Base-by-base conservation (phyloP, 768 basidiomycete species). In the Rhizopogon salebrosus region DNA sequence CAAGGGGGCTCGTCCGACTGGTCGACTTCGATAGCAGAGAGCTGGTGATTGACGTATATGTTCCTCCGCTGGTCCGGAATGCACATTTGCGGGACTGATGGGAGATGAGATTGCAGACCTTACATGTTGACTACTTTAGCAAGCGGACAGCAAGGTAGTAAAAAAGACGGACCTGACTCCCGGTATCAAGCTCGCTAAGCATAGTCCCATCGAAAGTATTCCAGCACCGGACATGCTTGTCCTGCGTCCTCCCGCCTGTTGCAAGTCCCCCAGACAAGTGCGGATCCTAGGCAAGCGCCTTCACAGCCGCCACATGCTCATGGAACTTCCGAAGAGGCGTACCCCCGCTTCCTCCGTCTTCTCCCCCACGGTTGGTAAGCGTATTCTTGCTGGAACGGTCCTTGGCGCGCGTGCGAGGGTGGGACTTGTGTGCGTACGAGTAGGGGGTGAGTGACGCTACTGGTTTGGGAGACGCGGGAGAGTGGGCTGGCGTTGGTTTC, bases 141-240 rank as follows among this genome's bases (percentile, higher is more conserved):
- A 1, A 20, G 13, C 3, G 4, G 13, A 31, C 18, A 4, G 10
- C 31, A 3, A 11, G 4, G 11, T 2, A 39, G 29, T 0, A 29
- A 9, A 37, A n/a, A 49, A 6, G 23, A 38, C 49, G 61, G 54
- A 95, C 95, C 80, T 99, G 95, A 56, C 89, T 92, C 4, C 97
- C 97, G 0, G 97, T 98, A 68, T 98, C 95, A 43, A 94, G 76
- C 65, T 93, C 87, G 55, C 80, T 84, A 54, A 97, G 74, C 82
- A 95, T 80, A 22, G 79, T 81, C 27, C 95, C 97, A 49, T 84
- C 92, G 34, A 81, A 73, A 6, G 89, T 90, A 65, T 99, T 98
- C 95, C 97, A 99, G 65, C 97, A 98, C 54, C 95, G 77, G 41
- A 99, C 94, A 64, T 94, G 95, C 70, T 95, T 95, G 67, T 98